These are phyloP conservation scores for Verticillium tricorpus DNA, from an alignment of 2,329 filamentous ascomycete genomes.

Conservation along the genomic window DNA sequence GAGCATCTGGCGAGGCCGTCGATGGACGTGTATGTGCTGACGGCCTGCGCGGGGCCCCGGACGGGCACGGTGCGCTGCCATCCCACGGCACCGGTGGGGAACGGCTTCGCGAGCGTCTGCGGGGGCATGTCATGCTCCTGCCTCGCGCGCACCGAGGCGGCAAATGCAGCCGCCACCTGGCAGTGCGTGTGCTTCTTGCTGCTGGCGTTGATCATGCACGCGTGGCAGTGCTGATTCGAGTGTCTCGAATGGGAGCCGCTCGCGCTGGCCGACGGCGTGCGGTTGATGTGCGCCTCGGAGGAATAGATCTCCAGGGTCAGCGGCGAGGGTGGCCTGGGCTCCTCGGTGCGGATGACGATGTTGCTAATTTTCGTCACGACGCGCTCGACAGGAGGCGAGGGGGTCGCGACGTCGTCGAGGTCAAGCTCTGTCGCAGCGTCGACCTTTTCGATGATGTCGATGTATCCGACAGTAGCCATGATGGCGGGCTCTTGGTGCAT, in stretches of 20 bases:
- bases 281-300: background rate
- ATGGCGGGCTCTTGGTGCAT: too few relatives aligned
- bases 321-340: too few relatives aligned
- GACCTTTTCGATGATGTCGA: too few relatives aligned
- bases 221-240: background rate
- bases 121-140: background rate
- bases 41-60: too few relatives aligned
- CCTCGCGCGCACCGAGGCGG: background rate
- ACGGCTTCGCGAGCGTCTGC: background rate
- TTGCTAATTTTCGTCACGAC: too few relatives aligned
- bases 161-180: background rate
- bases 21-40: background rate
- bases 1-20: background rate
- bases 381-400: too few relatives aligned
- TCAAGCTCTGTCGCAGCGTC: too few relatives aligned
- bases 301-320: background rate
- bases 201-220: background rate
- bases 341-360: too few relatives aligned
- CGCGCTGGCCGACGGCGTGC: too few relatives aligned
- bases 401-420: too few relatives aligned
- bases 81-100: background rate
- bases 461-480: too few relatives aligned
- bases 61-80: background rate
- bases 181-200: background rate
- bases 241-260: background rate